Base-by-base conservation (phyloP, 2,329 filamentous ascomycete species). In the Claviceps capensis region DNA sequence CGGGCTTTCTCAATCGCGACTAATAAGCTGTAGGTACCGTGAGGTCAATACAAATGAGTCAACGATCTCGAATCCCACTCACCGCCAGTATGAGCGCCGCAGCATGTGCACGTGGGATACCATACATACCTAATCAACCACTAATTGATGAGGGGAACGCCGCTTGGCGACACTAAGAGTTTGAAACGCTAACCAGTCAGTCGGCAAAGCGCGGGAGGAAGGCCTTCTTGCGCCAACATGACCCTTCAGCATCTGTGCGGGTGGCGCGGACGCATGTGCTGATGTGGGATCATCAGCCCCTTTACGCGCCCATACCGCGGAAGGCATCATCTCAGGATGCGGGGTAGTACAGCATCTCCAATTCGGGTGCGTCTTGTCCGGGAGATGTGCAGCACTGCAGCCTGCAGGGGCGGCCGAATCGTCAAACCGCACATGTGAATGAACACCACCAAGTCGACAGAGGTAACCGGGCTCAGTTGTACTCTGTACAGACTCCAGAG, bases 271-370 rank as follows among this genome's bases (percentile, higher is more conserved):
- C 45, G 17, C 30, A 47, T 43, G 42, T 47, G 42, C 34, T 26
- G n/a, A 40, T 49, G 48, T 40, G 19, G 50, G 30, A 49, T 52
- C 53, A 51, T 36, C 37, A 17, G 6, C 41, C 16, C 43, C 23
- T n/a, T 38, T 49, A 52, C 47, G 47, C 49, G 54, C 54, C 50
- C 52, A 55, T 50, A 52, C 52, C 54, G 52, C 54, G 22, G 43
- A 48, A 38, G 46, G 30, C 41, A 42, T 46, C 41, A 42, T 46
- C 9, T n/a, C 8, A 45, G n/a, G 19, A 51, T 52, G 54, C 52
- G 54, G 55, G 48, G 52, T 54, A 49, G 38, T n/a, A 48, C 23
- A 38, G 30, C 34, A 48, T 52, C 36, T 51, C 44, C 30, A 34
- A 11, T 34, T 34, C 4, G 4, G 11, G 30, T 34, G 30, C 30